Percentiles rank a stretch among this genome's conserved stretches.
Evolutionary conservation across 345 rosid genomes (phyloP).

Genomic region (Aethionema arabicum): DNA sequence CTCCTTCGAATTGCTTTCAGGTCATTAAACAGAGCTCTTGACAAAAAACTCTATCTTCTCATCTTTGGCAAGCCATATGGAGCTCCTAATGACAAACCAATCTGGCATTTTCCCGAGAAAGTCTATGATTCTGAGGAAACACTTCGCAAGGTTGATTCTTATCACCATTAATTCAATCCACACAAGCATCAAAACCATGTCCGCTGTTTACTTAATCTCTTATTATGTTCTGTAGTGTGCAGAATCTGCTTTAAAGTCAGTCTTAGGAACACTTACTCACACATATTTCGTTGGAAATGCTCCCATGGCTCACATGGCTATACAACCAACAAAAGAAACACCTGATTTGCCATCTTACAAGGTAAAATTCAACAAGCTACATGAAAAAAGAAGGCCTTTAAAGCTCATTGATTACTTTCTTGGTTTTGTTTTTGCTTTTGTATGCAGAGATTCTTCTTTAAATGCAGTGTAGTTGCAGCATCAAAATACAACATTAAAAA

Average conservation of each 20-base stretch:
- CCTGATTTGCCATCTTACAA: conserved; percentile 50
- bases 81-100: conserved; percentile 57
- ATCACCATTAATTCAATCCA: conserved; percentile 2
- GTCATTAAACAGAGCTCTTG: conserved; percentile 86
- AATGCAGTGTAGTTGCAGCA: conserved; percentile 83
- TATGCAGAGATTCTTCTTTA: conserved; percentile 81
- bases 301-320: conserved; percentile 88
- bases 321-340: conserved; percentile 42
- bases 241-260: conserved; percentile 77
- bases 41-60: conserved; percentile 81
- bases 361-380: conserved; percentile 45
- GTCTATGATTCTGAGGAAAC: conserved; percentile 84
- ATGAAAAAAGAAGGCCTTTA: not conserved
- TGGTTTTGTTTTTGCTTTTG: conserved; percentile 7
- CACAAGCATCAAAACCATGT: not conserved
- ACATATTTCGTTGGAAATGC: conserved; percentile 96
- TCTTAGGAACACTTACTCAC: conserved; percentile 73
- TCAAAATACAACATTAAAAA: conserved; percentile 61
- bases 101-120: conserved; percentile 97
- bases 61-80: conserved; percentile 58
- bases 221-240: conserved; percentile 61
- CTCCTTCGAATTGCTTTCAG: conserved; percentile 19
- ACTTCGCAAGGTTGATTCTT: conserved; percentile 49
- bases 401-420: not conserved
- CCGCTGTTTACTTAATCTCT: not conserved